A percentile compares a stretch with the other conserved stretches of the same genome.
Evolutionary conservation across 129 eudicot genomes (phyloP).

Genomic region (Lonicera japonica): DNA sequence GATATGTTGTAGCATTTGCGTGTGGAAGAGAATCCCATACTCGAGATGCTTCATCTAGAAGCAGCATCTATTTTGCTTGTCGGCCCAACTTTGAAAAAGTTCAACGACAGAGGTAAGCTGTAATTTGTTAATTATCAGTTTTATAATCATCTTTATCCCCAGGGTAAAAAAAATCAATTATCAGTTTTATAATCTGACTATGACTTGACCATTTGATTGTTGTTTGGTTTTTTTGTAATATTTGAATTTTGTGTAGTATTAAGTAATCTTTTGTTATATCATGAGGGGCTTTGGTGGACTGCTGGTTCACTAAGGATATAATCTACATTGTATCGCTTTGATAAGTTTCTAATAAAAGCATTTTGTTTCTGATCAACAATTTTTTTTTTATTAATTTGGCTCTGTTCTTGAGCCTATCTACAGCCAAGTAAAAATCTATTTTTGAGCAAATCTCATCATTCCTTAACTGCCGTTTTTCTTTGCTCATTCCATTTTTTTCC

Average conservation of each 20-base stretch:
- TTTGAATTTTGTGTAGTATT: too few species aligned
- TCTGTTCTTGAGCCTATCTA: background rate
- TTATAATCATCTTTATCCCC: background rate
- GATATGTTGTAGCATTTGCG: conserved; percentile 76
- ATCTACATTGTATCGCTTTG: too few species aligned
- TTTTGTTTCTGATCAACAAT: too few species aligned
- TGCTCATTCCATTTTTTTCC: background rate
- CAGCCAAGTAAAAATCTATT: background rate
- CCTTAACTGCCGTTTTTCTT: background rate
- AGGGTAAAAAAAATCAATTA: too few species aligned
- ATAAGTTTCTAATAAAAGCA: too few species aligned
- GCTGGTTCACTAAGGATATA: too few species aligned
- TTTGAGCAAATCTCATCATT: background rate
- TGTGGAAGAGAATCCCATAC: conserved; percentile 95
- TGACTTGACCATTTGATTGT: too few species aligned
- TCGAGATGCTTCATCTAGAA: conserved; percentile 88
- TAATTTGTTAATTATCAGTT: conserved; percentile 1
- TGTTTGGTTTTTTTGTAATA: too few species aligned
- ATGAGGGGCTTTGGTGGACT: too few species aligned
- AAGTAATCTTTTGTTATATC: too few species aligned
- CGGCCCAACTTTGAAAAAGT: conserved; percentile 87
- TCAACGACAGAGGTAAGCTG: conserved; percentile 72
- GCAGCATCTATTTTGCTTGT: conserved; percentile 95
- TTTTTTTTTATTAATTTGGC: background rate
- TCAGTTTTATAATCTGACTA: too few species aligned